These are phyloP conservation scores for Ophiobolus disseminans DNA, from an alignment of 2,329 filamentous ascomycete genomes.

Conservation along the genomic window DNA sequence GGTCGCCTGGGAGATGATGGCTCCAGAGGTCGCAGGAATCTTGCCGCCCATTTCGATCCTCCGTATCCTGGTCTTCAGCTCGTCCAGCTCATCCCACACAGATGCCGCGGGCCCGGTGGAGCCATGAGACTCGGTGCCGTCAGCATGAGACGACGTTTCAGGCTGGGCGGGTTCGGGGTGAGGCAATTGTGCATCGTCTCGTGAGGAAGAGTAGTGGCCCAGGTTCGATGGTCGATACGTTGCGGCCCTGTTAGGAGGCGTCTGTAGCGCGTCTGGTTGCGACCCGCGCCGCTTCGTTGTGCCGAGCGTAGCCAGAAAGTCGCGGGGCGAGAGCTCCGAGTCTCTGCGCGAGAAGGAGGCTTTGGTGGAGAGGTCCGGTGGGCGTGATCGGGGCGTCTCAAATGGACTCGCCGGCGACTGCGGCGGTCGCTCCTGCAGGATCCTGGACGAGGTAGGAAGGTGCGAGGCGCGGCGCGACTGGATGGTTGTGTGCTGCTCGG, in stretches of 20 bases:
- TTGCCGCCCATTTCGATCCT: constrained; percentile 90
- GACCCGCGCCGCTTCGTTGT: constrained; percentile 38
- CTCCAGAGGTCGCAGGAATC: constrained; percentile 80
- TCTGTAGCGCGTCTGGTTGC: constrained; percentile 38
- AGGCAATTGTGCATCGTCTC: constrained; percentile 36
- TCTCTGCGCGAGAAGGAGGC: constrained; percentile 38
- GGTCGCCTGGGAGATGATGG: constrained; percentile 68
- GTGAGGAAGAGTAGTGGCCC: constrained; percentile 40
- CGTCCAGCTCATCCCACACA: constrained; percentile 97
- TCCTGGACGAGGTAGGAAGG: constrained; percentile 37
- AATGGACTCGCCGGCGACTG: constrained; percentile 32
- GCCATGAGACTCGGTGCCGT: constrained; percentile 77
- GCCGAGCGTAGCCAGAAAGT: constrained; percentile 42
- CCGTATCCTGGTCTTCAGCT: constrained; percentile 90
- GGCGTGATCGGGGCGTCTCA: constrained; percentile 33
- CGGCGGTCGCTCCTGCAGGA: constrained; percentile 34
- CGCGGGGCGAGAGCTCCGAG: constrained; percentile 40
- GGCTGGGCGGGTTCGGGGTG: constrained; percentile 31
- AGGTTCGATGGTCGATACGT: constrained; percentile 48
- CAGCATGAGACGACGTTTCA: constrained; percentile 40
- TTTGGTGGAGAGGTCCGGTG: constrained; percentile 39
- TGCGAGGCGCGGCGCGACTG: constrained; percentile 42
- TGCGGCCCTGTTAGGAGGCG: constrained; percentile 41
- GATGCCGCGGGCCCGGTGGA: constrained; percentile 91
- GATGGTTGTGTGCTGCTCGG: constrained; percentile 34